Conservation (phyloP, 495 filamentous ascomycete genomes). For the Hypoxylon cercidicola region DNA sequence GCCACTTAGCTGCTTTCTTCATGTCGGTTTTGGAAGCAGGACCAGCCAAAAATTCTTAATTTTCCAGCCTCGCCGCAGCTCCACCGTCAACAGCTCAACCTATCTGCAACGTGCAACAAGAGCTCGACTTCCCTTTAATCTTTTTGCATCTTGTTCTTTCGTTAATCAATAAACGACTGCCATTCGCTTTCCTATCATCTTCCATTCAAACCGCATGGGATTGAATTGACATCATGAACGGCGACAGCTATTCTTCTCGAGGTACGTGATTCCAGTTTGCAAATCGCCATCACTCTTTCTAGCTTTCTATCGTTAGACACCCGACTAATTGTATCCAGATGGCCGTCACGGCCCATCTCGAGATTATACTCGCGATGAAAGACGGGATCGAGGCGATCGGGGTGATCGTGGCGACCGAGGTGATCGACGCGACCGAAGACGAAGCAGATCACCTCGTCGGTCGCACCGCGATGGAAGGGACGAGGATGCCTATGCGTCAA, state of each 20-base stretch:
- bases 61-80: conserved; percentile 48
- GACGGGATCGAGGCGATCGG: conserved; percentile 56
- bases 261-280: conserved; percentile 58
- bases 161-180: neutral
- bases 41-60: conserved; percentile 50
- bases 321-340: conserved; percentile 59
- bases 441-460: conserved; percentile 61
- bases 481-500: conserved; percentile 91
- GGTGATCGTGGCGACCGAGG: conserved; percentile 59
- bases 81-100: conserved; percentile 42
- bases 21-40: neutral
- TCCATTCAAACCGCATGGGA: conserved; percentile 2
- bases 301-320: conserved; percentile 37
- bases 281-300: conserved; percentile 19
- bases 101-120: conserved; percentile 9
- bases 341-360: conserved; percentile 74
- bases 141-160: neutral
- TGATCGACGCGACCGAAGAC: conserved; percentile 63
- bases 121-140: conserved; percentile 31
- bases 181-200: neutral
- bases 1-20: conserved; percentile 16
- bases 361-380: conserved; percentile 68
- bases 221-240: conserved; percentile 75
- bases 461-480: conserved; percentile 69
- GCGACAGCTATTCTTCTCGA: conserved; percentile 84